Evolutionary conservation across 1,139 yeast genomes (phyloP).

Genomic region (Suhomyces anneliseae): DNA sequence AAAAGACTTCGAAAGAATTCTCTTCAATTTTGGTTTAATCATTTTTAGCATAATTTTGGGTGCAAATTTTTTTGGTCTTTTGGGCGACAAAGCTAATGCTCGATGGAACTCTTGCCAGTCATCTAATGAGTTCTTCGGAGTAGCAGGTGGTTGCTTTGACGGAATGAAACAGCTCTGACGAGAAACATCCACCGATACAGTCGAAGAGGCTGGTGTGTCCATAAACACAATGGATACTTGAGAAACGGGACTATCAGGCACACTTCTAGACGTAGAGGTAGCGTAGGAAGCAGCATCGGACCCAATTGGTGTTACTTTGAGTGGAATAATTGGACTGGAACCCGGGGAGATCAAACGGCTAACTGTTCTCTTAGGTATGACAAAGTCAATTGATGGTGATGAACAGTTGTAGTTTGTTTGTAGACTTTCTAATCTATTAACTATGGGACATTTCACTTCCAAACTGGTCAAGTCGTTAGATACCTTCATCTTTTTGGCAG

Average conservation of each 20-base stretch:
- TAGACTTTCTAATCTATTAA: not conserved
- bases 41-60: not conserved
- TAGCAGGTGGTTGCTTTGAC: conserved; percentile 2
- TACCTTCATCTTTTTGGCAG: not conserved
- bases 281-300: too few species aligned
- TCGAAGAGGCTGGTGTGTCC: not conserved
- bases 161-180: conserved; percentile 7
- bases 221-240: not conserved
- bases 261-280: not conserved
- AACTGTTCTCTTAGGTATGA: too few species aligned
- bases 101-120: not conserved
- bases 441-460: not conserved
- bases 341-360: too few species aligned
- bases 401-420: too few species aligned
- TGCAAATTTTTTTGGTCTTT: not conserved
- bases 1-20: not conserved
- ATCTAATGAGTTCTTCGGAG: conserved; percentile 1
- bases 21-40: not conserved
- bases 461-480: conserved; percentile 2
- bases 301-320: too few species aligned
- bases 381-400: too few species aligned
- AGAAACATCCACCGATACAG: conserved; percentile 1
- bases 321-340: too few species aligned
- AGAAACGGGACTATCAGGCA: not conserved
- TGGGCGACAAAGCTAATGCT: not conserved